Conservation (phyloP, 495 filamentous ascomycete species). For the Neurospora hispaniola region DNA sequence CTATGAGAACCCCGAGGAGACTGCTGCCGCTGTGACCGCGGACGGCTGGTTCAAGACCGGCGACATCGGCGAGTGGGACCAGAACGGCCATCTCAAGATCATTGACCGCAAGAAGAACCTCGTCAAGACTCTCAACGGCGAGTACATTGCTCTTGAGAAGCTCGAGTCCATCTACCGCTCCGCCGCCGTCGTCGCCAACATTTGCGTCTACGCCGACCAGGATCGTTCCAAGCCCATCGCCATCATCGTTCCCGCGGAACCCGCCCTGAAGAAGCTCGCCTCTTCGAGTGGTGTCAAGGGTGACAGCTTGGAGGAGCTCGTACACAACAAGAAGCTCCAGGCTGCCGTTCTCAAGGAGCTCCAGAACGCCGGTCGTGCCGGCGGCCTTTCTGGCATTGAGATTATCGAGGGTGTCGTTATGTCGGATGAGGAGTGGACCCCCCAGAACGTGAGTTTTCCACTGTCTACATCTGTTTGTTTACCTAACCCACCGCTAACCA, state of each 20-base stretch:
- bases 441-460: slow-evolving; percentile 70
- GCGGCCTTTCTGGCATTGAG: slow-evolving; percentile 75
- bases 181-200: slow-evolving; percentile 76
- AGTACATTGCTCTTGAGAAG: slow-evolving; percentile 99
- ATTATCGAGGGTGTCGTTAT: slow-evolving; percentile 88
- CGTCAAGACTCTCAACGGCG: slow-evolving; percentile 89
- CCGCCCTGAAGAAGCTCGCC: slow-evolving; percentile 76
- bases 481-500: slow-evolving; percentile 16
- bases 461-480: not conserved
- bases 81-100: slow-evolving; percentile 69
- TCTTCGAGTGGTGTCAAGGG: slow-evolving; percentile 59
- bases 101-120: slow-evolving; percentile 99
- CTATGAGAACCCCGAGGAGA: slow-evolving; percentile 77
- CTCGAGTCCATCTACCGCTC: slow-evolving; percentile 92
- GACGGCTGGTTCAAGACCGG: slow-evolving; percentile 96
- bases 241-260: slow-evolving; percentile 86
- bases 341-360: slow-evolving; percentile 71
- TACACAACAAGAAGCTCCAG: slow-evolving; percentile 76
- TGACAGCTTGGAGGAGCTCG: slow-evolving; percentile 61
- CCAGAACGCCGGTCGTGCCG: slow-evolving; percentile 60
- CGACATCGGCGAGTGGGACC: slow-evolving; percentile 86
- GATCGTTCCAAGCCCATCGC: slow-evolving; percentile 79
- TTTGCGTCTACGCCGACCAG: slow-evolving; percentile 82
- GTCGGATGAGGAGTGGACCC: slow-evolving; percentile 95
- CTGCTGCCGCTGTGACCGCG: slow-evolving; percentile 55